These are phyloP conservation scores for Chrysopogon serrulatus DNA, from an alignment of 176 grass and related monocot genomes.

Conservation along the genomic window DNA sequence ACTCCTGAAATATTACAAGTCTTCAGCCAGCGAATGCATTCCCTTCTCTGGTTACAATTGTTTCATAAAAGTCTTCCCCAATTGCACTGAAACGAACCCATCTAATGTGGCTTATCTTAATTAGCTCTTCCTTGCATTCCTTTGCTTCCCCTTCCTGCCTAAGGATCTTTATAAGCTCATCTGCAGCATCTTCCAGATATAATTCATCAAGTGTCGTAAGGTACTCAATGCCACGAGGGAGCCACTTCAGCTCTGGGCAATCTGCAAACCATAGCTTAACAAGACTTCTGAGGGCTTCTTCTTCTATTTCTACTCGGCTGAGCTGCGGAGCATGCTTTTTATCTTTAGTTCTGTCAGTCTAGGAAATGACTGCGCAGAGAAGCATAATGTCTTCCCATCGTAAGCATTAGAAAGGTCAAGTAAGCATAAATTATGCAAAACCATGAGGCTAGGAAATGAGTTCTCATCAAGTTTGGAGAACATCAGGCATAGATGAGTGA, in stretches of 20 bases:
- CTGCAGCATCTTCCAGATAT: not conserved
- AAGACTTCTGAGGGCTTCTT: too few species aligned
- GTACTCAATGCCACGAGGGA: not conserved
- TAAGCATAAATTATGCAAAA: not conserved
- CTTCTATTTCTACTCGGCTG: too few species aligned
- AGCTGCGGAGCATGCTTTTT: too few species aligned
- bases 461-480: constrained; percentile 19
- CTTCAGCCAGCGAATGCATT: too few species aligned
- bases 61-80: too few species aligned
- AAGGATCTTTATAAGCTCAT: not conserved
- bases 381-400: not conserved
- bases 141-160: not conserved
- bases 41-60: too few species aligned
- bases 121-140: not conserved
- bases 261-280: not conserved
- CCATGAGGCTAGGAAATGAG: not conserved
- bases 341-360: too few species aligned
- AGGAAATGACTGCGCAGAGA: too few species aligned
- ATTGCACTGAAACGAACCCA: fast-evolving
- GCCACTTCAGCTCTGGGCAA: not conserved
- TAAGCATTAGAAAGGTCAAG: not conserved
- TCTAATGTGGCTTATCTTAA: not conserved
- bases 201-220: not conserved
- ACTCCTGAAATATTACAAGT: not conserved
- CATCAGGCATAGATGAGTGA: not conserved